Conservation (phyloP, 345 rosid genomes). For the Euphorbia pulcherrima region DNA sequence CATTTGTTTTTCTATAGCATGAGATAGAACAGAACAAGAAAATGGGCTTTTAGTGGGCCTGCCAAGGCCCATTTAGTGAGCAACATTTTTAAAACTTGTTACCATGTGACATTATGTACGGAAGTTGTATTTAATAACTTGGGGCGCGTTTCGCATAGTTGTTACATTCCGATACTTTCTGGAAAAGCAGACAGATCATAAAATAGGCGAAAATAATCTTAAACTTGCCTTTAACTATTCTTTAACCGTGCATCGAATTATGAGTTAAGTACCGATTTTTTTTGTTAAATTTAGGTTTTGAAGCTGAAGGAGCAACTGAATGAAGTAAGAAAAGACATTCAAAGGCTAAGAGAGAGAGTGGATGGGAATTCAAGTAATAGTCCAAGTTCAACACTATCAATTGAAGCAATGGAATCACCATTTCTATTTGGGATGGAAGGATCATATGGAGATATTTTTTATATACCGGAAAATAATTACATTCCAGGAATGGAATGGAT, state of each 20-base stretch:
- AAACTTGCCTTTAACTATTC: too few relatives aligned
- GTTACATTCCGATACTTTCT: too few relatives aligned
- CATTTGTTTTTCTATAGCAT: too few relatives aligned
- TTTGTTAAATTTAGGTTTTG: slow-evolving; percentile 36
- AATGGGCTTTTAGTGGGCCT: slow-evolving; percentile 24
- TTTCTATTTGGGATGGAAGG: slow-evolving; percentile 38
- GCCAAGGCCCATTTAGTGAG: slow-evolving; percentile 24
- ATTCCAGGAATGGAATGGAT: slow-evolving; percentile 54
- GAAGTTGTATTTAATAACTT: too few relatives aligned
- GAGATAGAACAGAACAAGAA: too few relatives aligned
- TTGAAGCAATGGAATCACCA: slow-evolving; percentile 39
- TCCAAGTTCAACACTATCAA: slow-evolving; percentile 47
- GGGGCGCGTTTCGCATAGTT: too few relatives aligned
- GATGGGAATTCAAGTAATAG: slow-evolving; percentile 50
- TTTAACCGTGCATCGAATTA: too few relatives aligned
- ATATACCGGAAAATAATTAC: slow-evolving; percentile 37
- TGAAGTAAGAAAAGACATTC: slow-evolving; percentile 52
- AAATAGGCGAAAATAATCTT: too few relatives aligned
- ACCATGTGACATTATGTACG: slow-evolving; percentile 16
- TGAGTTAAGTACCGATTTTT: too few relatives aligned
- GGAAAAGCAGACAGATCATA: too few relatives aligned
- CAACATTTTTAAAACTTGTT: not conserved
- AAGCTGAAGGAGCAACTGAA: slow-evolving; percentile 46
- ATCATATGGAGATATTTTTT: slow-evolving; percentile 36
- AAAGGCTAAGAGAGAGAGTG: slow-evolving; percentile 34